Evolutionary conservation across 768 basidiomycete species (phyloP).

Genomic region (Lactarius pseudohatsudake): DNA sequence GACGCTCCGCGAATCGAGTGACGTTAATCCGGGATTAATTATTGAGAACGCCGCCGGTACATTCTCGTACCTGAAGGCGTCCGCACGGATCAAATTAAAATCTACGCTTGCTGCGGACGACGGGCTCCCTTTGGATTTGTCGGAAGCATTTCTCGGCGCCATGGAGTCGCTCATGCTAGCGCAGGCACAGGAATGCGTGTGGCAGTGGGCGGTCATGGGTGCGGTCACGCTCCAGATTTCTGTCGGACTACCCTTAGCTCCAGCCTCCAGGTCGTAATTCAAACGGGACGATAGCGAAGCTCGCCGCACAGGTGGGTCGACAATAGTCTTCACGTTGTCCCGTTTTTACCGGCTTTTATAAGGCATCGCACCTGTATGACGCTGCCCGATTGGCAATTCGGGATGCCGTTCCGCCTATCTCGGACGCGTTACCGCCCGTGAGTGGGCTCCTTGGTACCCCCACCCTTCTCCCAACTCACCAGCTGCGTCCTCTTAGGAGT

Average conservation of each 20-base stretch:
- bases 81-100: slow-evolving; percentile 52
- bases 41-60: slow-evolving; percentile 69
- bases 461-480: not conserved
- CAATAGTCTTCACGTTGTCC: not conserved
- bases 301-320: slow-evolving; percentile 24
- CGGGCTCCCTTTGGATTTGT: slow-evolving; percentile 65
- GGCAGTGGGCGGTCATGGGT: slow-evolving; percentile 91
- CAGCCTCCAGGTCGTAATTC: slow-evolving; percentile 20
- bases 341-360: slow-evolving; percentile 5
- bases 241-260: slow-evolving; percentile 4
- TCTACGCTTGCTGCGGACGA: slow-evolving; percentile 48
- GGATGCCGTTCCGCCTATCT: slow-evolving; percentile 20
- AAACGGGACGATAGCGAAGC: slow-evolving; percentile 28
- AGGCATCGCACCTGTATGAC: slow-evolving; percentile 30
- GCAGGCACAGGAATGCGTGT: slow-evolving; percentile 95
- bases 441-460: slow-evolving; percentile 25
- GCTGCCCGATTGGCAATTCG: slow-evolving; percentile 24
- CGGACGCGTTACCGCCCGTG: slow-evolving; percentile 56
- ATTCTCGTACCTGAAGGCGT: slow-evolving; percentile 57
- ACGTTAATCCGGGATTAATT: slow-evolving; percentile 9
- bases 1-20: not conserved
- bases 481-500: slow-evolving; percentile 50
- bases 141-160: slow-evolving; percentile 55
- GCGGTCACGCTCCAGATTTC: slow-evolving; percentile 19
- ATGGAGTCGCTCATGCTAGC: slow-evolving; percentile 82